phyloP scores from a whole-genome alignment of 345 rosid species.

The Aurinia saxatilis region DNA sequence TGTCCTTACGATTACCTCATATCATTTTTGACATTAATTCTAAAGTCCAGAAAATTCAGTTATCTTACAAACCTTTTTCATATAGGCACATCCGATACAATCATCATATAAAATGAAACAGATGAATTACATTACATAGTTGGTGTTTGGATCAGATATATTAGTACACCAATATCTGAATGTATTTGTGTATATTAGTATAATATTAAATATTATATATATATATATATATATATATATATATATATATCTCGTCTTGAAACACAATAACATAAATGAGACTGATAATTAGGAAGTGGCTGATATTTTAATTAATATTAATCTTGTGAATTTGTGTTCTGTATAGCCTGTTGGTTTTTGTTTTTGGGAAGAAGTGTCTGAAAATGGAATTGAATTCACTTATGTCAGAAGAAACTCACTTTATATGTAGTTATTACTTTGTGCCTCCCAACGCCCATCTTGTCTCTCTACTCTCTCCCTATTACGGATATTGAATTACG shows the following conservation, averaged over 20 bases:
- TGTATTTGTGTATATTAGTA: neutral
- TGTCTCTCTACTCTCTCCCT: slow-evolving; percentile 7
- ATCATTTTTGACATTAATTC: neutral
- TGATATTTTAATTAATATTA: neutral
- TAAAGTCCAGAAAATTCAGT: too few relatives aligned
- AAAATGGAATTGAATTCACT: slow-evolving; percentile 13
- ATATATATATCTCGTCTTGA: neutral
- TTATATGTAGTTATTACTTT: slow-evolving; percentile 7
- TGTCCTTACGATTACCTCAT: neutral
- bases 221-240: too few relatives aligned
- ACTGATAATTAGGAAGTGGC: neutral
- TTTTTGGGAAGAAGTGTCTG: slow-evolving; percentile 19
- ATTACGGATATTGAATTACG: neutral
- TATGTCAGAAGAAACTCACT: slow-evolving; percentile 26
- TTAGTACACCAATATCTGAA: neutral
- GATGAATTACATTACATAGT: neutral
- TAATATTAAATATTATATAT: too few relatives aligned
- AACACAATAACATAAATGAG: neutral
- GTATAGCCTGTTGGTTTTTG: slow-evolving; percentile 2
- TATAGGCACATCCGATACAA: neutral
- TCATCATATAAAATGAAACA: neutral
- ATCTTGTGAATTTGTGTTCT: slow-evolving; percentile 2
- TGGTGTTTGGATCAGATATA: neutral
- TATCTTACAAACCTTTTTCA: neutral
- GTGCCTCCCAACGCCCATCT: slow-evolving; percentile 26